Evolutionary conservation across 1,284 basidiomycete species (phyloP).

Genomic region (Agaricales sp.): DNA sequence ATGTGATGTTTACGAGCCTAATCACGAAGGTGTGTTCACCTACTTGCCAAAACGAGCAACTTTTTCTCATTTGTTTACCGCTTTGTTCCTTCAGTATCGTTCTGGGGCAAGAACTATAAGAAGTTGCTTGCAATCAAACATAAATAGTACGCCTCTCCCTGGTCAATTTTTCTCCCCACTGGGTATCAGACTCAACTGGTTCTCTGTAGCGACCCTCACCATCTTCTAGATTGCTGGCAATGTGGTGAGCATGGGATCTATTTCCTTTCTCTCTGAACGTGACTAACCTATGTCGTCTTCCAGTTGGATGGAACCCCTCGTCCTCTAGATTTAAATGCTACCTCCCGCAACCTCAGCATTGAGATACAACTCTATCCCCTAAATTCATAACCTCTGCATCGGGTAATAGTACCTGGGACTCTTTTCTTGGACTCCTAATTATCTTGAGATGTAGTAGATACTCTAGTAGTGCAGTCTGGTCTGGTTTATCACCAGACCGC

Average conservation of each 20-base stretch:
- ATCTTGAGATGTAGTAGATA: too few species aligned
- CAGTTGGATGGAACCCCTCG: neutral
- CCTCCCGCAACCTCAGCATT: too few species aligned
- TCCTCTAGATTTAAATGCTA: neutral
- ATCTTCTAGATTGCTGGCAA: constrained; percentile 49
- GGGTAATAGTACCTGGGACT: too few species aligned
- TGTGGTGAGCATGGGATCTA: constrained; percentile 49
- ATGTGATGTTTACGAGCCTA: constrained; percentile 44
- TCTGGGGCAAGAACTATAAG: constrained; percentile 44
- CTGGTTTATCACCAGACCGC: too few species aligned
- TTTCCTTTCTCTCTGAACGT: neutral
- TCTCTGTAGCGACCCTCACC: constrained; percentile 35
- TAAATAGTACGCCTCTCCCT: constrained; percentile 38
- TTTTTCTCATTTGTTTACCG: constrained; percentile 2
- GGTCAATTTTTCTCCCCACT: neutral
- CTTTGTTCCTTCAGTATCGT: constrained; percentile 24
- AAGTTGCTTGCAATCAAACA: constrained; percentile 37
- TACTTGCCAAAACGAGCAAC: neutral
- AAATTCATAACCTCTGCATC: too few species aligned
- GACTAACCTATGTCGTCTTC: neutral
- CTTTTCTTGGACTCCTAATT: too few species aligned
- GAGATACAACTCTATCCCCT: too few species aligned
- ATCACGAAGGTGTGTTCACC: constrained; percentile 29
- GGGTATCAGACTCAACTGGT: constrained; percentile 4
- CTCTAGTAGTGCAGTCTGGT: too few species aligned